These are phyloP conservation scores for Saccharomycopsis lassenensis DNA, from an alignment of 805 yeast genomes.

Conservation along the genomic window DNA sequence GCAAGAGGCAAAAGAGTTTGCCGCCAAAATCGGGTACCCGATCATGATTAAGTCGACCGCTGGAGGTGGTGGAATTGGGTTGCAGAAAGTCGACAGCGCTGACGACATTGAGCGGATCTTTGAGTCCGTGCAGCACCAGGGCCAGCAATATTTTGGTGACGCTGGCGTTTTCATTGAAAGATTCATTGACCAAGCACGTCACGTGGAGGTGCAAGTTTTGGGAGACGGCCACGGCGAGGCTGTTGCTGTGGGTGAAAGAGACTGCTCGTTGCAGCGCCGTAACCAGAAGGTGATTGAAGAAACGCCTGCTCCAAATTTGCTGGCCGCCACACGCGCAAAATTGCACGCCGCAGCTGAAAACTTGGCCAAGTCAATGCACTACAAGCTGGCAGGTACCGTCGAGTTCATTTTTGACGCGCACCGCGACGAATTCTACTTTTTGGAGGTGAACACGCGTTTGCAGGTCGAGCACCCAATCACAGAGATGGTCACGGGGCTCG, in stretches of 20 bases:
- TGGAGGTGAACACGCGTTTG: conserved; percentile 92
- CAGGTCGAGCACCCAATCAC: conserved; percentile 98
- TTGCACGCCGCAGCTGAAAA: conserved; percentile 82
- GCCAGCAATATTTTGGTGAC: conserved; percentile 86
- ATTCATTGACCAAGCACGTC: conserved; percentile 90
- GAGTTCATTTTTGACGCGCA: conserved; percentile 85
- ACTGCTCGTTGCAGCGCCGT: conserved; percentile 94
- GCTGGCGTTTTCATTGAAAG: conserved; percentile 92
- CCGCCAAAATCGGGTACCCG: conserved; percentile 53
- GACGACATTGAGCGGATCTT: conserved; percentile 76
- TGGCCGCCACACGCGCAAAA: conserved; percentile 59
- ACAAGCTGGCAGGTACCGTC: conserved; percentile 96
- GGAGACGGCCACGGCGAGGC: conserved; percentile 95
- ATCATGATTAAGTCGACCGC: conserved; percentile 96
- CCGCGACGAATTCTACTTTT: conserved; percentile 83
- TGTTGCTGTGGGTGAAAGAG: conserved; percentile 92
- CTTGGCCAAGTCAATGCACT: conserved; percentile 70
- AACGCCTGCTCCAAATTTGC: conserved; percentile 94
- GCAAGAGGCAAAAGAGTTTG: conserved; percentile 65
- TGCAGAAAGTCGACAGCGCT: conserved; percentile 82
- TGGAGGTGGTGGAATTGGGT: conserved; percentile 98
- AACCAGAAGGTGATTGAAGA: conserved; percentile 95
- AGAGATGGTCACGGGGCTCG: conserved; percentile 89
- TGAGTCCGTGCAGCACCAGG: conserved; percentile 89
- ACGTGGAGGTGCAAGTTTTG: conserved; percentile 91